These are phyloP conservation scores for Boletellus deceptivus DNA, from an alignment of 1,284 basidiomycete species.

Conservation along the genomic window DNA sequence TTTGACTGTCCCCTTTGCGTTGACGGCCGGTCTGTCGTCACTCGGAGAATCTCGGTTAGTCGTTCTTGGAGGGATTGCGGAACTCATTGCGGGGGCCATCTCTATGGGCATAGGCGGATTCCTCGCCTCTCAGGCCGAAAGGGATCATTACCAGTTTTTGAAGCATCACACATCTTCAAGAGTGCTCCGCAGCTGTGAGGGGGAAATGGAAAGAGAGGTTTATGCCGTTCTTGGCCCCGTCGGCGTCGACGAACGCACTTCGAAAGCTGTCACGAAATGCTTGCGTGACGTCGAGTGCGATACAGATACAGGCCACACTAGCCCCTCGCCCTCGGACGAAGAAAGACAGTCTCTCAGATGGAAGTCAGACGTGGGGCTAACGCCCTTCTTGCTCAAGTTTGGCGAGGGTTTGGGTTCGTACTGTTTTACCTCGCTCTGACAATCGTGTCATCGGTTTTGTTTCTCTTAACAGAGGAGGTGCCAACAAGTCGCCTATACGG, in stretches of 20 bases:
- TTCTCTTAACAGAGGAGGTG: conserved; percentile 66
- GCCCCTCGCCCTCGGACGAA: conserved; percentile 38
- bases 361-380: conserved; percentile 77
- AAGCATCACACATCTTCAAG: conserved; percentile 74
- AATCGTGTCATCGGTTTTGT: neutral
- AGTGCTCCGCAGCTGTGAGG: conserved; percentile 82
- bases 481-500: conserved; percentile 68
- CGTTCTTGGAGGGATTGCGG: conserved; percentile 87
- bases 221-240: conserved; percentile 84
- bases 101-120: conserved; percentile 98
- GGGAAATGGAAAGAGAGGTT: conserved; percentile 96
- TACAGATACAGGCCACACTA: conserved; percentile 22
- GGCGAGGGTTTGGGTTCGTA: conserved; percentile 80
- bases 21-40: conserved; percentile 87
- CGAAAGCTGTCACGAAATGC: conserved; percentile 74
- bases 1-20: conserved; percentile 90
- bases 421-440: neutral
- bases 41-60: conserved; percentile 87
- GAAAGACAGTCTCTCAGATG: conserved; percentile 55
- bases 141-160: conserved; percentile 90
- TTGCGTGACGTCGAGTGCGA: conserved; percentile 66
- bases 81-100: conserved; percentile 93
- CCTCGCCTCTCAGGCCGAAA: conserved; percentile 93
- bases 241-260: conserved; percentile 83
- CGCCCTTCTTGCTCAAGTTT: conserved; percentile 90